Percentiles rank a stretch among this genome's conserved stretches.
Conservation (phyloP, 352 stramenopile genomes). For the Elongisporangium anandrum region DNA sequence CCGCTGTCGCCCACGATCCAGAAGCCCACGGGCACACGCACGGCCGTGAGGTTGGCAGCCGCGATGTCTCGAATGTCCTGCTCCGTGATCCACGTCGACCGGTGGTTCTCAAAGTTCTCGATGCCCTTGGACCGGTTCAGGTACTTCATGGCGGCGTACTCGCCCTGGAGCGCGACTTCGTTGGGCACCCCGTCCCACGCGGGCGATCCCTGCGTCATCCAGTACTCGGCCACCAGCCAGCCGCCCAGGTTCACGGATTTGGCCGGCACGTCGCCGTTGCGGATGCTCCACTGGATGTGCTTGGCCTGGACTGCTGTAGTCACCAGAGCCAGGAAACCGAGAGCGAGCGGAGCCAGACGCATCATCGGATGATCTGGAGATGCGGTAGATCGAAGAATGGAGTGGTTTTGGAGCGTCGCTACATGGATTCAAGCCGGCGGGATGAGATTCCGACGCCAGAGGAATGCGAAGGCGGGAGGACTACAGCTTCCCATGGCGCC, state of each 20-base stretch:
- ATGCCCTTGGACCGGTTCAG: constrained; percentile 7
- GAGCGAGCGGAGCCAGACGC: not conserved
- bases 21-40: constrained; percentile 20
- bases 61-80: constrained; percentile 40
- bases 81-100: constrained; percentile 45
- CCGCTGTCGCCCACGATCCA: constrained; percentile 15
- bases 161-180: constrained; percentile 18
- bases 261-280: constrained; percentile 12
- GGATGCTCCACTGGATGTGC: constrained; percentile 32
- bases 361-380: not conserved
- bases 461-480: not conserved
- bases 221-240: constrained; percentile 55
- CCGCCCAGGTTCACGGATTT: constrained; percentile 60
- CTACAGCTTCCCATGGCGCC: not conserved
- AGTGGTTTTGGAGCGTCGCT: not conserved
- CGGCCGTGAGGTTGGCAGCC: constrained; percentile 14
- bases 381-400: not conserved
- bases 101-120: constrained; percentile 28
- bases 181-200: constrained; percentile 51
- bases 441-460: not conserved
- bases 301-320: not conserved
- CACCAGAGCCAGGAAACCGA: not conserved
- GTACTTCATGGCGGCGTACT: constrained; percentile 19
- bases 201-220: constrained; percentile 45
- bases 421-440: too few relatives aligned